phyloP scores from a whole-genome alignment of 2,329 filamentous ascomycete species.

The Gaeumannomyces sp. region DNA sequence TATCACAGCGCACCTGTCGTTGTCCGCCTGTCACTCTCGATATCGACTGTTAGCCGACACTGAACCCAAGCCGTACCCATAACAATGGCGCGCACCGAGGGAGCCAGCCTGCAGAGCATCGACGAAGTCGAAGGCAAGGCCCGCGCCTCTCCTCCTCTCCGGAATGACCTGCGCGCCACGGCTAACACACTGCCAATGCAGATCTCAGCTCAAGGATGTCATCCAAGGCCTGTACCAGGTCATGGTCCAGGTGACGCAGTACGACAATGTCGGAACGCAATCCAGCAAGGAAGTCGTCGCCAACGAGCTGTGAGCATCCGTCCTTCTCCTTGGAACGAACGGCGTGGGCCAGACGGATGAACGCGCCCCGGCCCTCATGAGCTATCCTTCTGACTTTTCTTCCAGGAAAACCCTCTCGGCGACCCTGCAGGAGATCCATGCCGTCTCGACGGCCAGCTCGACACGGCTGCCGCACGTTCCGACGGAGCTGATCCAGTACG shows the following conservation, averaged over 20 bases:
- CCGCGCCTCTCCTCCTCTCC: background rate
- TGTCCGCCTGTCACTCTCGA: slow-evolving; percentile 2
- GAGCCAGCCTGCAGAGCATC: slow-evolving; percentile 14
- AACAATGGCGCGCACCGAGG: slow-evolving; percentile 7
- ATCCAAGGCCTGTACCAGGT: slow-evolving; percentile 59
- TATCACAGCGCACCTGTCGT: background rate
- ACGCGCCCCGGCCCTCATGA: background rate
- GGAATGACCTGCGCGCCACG: background rate
- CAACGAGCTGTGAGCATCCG: slow-evolving; percentile 40
- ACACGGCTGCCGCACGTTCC: slow-evolving; percentile 45
- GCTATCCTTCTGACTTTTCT: background rate
- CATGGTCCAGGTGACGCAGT: slow-evolving; percentile 56
- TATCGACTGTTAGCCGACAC: slow-evolving; percentile 14
- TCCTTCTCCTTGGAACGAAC: background rate
- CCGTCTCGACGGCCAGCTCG: slow-evolving; percentile 18
- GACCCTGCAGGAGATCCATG: slow-evolving; percentile 34
- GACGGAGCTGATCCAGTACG: slow-evolving; percentile 60
- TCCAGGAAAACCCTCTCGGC: slow-evolving; percentile 27
- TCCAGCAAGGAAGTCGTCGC: slow-evolving; percentile 51
- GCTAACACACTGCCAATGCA: slow-evolving; percentile 20
- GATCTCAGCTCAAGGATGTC: slow-evolving; percentile 54
- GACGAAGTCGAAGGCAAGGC: slow-evolving; percentile 1
- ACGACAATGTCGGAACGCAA: slow-evolving; percentile 42
- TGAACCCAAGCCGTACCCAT: background rate
- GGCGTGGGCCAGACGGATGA: too few species aligned